Conservation (phyloP, 164 flowering plant species). For the Stephania japonica region DNA sequence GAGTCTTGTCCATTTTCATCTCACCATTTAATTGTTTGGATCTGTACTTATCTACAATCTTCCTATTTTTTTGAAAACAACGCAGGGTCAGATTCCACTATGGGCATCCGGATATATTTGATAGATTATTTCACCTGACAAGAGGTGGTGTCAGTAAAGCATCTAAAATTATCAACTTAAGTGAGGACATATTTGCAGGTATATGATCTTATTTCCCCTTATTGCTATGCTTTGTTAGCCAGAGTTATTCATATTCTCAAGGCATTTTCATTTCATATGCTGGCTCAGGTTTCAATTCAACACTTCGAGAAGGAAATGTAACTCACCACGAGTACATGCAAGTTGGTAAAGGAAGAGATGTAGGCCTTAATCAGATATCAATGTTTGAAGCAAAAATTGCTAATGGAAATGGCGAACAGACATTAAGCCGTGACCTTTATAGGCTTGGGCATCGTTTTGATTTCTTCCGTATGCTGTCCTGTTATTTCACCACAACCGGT, state of each 20-base stretch:
- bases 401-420: conserved; percentile 97
- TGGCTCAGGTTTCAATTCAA: conserved; percentile 82
- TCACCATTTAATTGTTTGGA: background rate
- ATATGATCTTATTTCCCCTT: conserved; percentile 5
- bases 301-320: conserved; percentile 95
- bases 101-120: conserved; percentile 98
- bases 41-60: background rate
- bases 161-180: conserved; percentile 82
- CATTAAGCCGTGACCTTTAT: conserved; percentile 91
- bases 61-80: conserved; percentile 6
- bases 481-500: conserved; percentile 90
- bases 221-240: background rate
- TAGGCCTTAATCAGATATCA: conserved; percentile 97
- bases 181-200: conserved; percentile 99
- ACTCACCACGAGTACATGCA: conserved; percentile 99
- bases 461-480: conserved; percentile 94
- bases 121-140: conserved; percentile 86
- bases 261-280: background rate
- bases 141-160: conserved; percentile 98
- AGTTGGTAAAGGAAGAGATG: conserved; percentile 99
- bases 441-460: conserved; percentile 97
- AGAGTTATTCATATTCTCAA: background rate
- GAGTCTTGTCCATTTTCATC: background rate
- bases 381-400: conserved; percentile 96
- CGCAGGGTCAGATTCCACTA: conserved; percentile 94